Evolutionary conservation across 495 filamentous ascomycete species (phyloP), one percentile per base, ranked within the genome.

Genomic region (Lepidopterella palustris): DNA sequence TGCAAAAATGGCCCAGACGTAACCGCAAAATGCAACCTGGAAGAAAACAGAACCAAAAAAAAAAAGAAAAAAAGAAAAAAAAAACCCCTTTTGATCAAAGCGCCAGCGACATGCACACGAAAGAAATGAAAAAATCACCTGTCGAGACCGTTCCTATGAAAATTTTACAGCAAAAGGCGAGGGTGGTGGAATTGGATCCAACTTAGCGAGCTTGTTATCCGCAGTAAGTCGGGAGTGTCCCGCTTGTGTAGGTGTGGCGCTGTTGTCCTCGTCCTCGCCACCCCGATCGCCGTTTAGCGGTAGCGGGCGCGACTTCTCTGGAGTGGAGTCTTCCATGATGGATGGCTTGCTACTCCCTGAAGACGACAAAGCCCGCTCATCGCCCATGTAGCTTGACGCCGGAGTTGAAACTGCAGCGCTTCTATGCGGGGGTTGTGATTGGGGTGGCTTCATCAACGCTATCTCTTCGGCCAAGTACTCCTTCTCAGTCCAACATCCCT

Each of bases 401-500:
- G 35, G 13, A 42, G 3, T 18, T 3, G 35, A 42, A 11, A 18
- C 13, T 13, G 35, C 18, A 15, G 35, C 35, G 35, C 35, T 42
- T 11, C 35, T 11, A 42, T 13, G 13, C 35, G 13, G 13, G 18
- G 10, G 18, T 42, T 42, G 35, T 15, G 35, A 42, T 15, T 18
- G 3, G 18, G 35, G 35, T 18, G 35, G 18, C 10, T 42, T 42
- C 35, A 42, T 3, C 10, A 42, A 42, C 18, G 13, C 35, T 55
- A 68, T 49, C 73, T 96, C 91, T 40, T 86, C 77, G 60, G 86
- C 80, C 15, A 91, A 81, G 62, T 78, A 89, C 58, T 84, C 82
- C 59, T 87, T 86, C 69, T 96, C 91, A n/a, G 86, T 95, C 79
- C 83, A 90, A 77, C 91, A 96, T 2, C 91, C 91, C 68, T 92